Evolutionary conservation across 257 asterid species (phyloP).

Genomic region (Plectranthus barbatus): DNA sequence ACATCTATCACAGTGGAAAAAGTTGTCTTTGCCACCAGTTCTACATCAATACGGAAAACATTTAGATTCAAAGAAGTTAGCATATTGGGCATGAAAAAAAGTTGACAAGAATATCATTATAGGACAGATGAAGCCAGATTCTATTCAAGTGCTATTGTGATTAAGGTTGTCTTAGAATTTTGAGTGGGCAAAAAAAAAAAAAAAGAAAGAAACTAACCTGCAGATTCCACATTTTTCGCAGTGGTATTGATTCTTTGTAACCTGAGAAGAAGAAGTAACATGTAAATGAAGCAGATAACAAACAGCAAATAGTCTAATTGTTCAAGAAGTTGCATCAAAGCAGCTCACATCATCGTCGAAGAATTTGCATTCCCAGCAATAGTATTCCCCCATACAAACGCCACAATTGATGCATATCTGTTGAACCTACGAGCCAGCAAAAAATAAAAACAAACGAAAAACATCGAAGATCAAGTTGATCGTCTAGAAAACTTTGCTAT

Average conservation of each 20-base stretch:
- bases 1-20: constrained; percentile 64
- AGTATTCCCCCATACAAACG: constrained; percentile 56
- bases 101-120: constrained; percentile 7
- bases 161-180: background rate
- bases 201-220: constrained; percentile 30
- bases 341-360: constrained; percentile 68
- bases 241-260: constrained; percentile 61
- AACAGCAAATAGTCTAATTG: background rate
- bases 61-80: constrained; percentile 14
- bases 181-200: too few species aligned
- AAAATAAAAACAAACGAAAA: too few species aligned
- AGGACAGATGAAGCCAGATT: background rate
- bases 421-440: constrained; percentile 25
- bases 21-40: constrained; percentile 69
- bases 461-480: background rate
- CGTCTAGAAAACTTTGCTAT: background rate
- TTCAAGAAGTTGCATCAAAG: too few species aligned
- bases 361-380: constrained; percentile 54
- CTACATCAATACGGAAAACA: constrained; percentile 22
- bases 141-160: background rate
- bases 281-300: background rate
- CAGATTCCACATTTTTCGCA: constrained; percentile 76
- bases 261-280: constrained; percentile 18
- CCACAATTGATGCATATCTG: constrained; percentile 39
- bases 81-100: too few species aligned